Percentiles rank a stretch among this genome's conserved stretches.
These are phyloP conservation scores for Aspergillus vadensis DNA, from an alignment of 2,329 filamentous ascomycete genomes.

Conservation along the genomic window DNA sequence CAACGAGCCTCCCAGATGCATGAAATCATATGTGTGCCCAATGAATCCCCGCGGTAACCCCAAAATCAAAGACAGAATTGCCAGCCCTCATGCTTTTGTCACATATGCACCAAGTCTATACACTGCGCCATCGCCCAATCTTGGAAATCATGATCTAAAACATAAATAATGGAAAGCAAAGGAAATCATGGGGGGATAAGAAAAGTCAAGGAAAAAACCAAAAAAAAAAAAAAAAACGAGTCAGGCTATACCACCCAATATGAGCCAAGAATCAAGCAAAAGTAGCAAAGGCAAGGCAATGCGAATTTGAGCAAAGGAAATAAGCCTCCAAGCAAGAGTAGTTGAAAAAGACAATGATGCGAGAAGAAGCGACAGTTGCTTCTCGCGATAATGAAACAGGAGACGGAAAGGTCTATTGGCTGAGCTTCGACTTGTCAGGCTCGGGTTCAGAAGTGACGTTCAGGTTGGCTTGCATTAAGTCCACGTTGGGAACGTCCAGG, in stretches of 20 bases:
- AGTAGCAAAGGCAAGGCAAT: not conserved
- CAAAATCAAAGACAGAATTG: constrained; percentile 21
- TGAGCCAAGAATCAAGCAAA: constrained; percentile 4
- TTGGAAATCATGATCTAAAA: constrained; percentile 30
- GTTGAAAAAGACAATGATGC: constrained; percentile 10
- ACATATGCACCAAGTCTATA: constrained; percentile 42
- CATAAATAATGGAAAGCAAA: constrained; percentile 10
- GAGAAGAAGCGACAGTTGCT: constrained; percentile 7
- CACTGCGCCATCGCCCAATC: constrained; percentile 35
- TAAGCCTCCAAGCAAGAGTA: constrained; percentile 5
- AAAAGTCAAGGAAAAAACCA: constrained; percentile 14
- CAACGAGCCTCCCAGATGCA: constrained; percentile 41
- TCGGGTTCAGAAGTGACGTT: constrained; percentile 15
- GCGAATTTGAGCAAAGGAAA: not conserved
- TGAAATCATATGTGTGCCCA: constrained; percentile 32
- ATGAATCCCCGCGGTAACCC: constrained; percentile 29
- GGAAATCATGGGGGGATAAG: constrained; percentile 9
- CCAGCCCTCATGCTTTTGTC: constrained; percentile 32
- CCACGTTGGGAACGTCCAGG: constrained; percentile 31
- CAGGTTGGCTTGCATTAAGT: constrained; percentile 22
- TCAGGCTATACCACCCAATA: constrained; percentile 3
- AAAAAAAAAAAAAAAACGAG: constrained; percentile 2
- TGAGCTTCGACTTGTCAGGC: constrained; percentile 7
- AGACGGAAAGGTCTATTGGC: constrained; percentile 6
- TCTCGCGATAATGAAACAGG: not conserved